These are phyloP conservation scores for Plenodomus tracheiphilus DNA, from an alignment of 2,329 filamentous ascomycete species.

Conservation along the genomic window DNA sequence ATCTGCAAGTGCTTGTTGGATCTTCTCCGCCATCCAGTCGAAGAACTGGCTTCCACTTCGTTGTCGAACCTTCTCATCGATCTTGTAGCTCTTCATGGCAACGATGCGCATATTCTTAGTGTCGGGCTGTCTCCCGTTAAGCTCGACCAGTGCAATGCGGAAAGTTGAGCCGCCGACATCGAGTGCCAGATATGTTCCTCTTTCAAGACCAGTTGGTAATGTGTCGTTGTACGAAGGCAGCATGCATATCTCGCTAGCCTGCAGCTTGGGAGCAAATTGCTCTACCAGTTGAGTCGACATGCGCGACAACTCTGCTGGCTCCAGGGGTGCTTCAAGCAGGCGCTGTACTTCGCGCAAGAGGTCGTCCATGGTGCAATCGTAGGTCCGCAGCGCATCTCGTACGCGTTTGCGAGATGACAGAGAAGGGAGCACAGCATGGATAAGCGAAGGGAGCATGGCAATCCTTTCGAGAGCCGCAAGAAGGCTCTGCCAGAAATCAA, in stretches of 20 bases:
- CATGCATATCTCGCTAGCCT: conserved; percentile 64
- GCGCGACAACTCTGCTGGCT: conserved; percentile 45
- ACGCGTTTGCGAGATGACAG: conserved; percentile 37
- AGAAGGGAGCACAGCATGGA: conserved; percentile 43
- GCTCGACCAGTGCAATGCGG: conserved; percentile 62
- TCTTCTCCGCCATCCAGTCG: conserved; percentile 67
- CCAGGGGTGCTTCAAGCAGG: conserved; percentile 50
- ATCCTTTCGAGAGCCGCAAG: conserved; percentile 43
- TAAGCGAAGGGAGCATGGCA: conserved; percentile 46
- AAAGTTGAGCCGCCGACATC: conserved; percentile 71
- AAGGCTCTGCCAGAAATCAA: conserved; percentile 46
- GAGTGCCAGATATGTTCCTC: conserved; percentile 63
- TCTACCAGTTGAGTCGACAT: conserved; percentile 52
- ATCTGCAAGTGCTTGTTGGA: conserved; percentile 56
- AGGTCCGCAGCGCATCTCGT: conserved; percentile 45
- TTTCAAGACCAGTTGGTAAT: conserved; percentile 62
- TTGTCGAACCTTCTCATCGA: conserved; percentile 59
- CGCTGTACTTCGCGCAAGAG: conserved; percentile 49
- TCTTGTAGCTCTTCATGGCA: conserved; percentile 57
- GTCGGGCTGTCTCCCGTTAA: conserved; percentile 53
- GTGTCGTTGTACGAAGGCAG: conserved; percentile 67
- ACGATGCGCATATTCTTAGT: conserved; percentile 57
- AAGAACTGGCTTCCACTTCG: conserved; percentile 63
- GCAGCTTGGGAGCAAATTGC: conserved; percentile 59
- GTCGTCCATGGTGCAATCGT: conserved; percentile 54